Base-by-base conservation (phyloP, 2,329 filamentous ascomycete genomes). In the Colletotrichum musicola region DNA sequence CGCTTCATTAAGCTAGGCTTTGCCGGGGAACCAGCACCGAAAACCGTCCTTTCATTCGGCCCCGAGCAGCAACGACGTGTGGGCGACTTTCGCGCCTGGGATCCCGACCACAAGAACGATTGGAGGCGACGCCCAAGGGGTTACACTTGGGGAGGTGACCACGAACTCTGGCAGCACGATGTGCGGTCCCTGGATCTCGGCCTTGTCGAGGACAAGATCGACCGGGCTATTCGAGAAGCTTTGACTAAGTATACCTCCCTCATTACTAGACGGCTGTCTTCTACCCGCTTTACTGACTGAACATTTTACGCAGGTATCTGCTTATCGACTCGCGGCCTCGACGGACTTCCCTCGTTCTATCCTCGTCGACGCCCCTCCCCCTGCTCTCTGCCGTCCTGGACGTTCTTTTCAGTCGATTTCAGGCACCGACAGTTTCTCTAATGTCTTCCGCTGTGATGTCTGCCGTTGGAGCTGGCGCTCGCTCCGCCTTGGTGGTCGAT, bases 401-500 rank as follows among this genome's bases (percentile, higher is more conserved):
- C 71, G 92, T 92, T 0, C 79, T 98, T 1, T 98, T 99, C 78
- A 88, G 86, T 68, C 90, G 88, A 54, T 96, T 95, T 78, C 92
- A 95, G 72, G 88, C 92, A 16, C 93, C 95, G 0, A 91, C 89
- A 22, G 87, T 98, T 71, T 95, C 93, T 2, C 85, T 99, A 49
- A 83, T 98, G 75, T 93, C 94, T 1, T 88, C 89, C 0, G 89
- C 95, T 0, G 87, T 94, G 20, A 91, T 96, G 79, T 85, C 90
- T 1, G 85, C 92, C 6, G 88, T 95, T 3, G 92, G 92, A 7
- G 94, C 95, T 6, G 96, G 96, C 0, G 83, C 97, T 47, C 90
- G 96, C 14, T 93, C 93, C n/a, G 94, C 92, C 1, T 79, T 99
- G 49, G 89, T 98, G 0, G 85, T 99, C 44, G 94, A 99, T 75